phyloP scores from a whole-genome alignment of 257 asterid species.

The Echium plantagineum region DNA sequence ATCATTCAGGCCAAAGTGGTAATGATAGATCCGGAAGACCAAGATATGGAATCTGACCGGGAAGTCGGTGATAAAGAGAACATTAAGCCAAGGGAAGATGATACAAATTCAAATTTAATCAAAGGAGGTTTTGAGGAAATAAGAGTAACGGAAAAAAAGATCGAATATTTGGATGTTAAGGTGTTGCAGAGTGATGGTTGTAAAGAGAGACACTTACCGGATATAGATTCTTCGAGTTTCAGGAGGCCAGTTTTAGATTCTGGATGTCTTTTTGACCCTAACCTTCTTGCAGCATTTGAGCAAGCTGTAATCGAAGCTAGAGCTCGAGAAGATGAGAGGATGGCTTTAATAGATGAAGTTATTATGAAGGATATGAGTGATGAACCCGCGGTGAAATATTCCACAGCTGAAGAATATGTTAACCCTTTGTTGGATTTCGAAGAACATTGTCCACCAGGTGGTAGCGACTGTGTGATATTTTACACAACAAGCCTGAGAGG shows the following conservation, averaged over 20 bases:
- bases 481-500: constrained; percentile 92
- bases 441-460: constrained; percentile 77
- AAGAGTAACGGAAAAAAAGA: constrained; percentile 14
- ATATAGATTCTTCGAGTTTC: constrained; percentile 30
- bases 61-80: constrained; percentile 5
- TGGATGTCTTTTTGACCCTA: constrained; percentile 54
- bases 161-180: constrained; percentile 14
- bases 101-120: not conserved
- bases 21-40: no score
- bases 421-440: constrained; percentile 43
- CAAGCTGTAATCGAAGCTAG: constrained; percentile 53
- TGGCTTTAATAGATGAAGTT: constrained; percentile 19
- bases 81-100: not conserved
- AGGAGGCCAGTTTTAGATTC: constrained; percentile 61
- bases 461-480: constrained; percentile 45
- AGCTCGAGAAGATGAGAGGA: constrained; percentile 47
- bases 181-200: constrained; percentile 8
- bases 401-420: constrained; percentile 25
- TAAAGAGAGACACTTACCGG: no score
- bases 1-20: no score
- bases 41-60: constrained; percentile 25
- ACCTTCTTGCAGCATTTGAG: constrained; percentile 60
- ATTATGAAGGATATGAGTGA: constrained; percentile 22
- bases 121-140: constrained; percentile 12
- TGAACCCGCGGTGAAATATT: constrained; percentile 42